A percentile compares a stretch with the other conserved stretches of the same genome.
Evolutionary conservation across 1,284 basidiomycete species (phyloP).

Genomic region (Mycena citricolor): DNA sequence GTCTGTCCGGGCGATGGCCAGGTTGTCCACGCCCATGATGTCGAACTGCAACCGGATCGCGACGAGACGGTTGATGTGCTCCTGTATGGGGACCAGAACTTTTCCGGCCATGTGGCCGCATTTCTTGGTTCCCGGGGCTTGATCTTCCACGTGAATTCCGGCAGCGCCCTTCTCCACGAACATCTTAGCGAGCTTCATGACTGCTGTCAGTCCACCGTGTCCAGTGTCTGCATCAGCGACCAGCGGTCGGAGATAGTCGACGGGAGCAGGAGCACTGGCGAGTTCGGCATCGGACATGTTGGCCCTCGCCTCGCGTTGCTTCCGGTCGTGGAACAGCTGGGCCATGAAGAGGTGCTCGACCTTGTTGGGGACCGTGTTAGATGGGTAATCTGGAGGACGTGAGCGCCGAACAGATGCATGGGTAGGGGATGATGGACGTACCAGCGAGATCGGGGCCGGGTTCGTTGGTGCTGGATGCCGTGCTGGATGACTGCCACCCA

Average conservation of each 20-base stretch:
- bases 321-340: slow-evolving; percentile 86
- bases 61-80: slow-evolving; percentile 79
- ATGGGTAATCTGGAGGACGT: slow-evolving; percentile 73
- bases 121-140: slow-evolving; percentile 83
- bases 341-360: slow-evolving; percentile 88
- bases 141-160: slow-evolving; percentile 82
- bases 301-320: slow-evolving; percentile 78
- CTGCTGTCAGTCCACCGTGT: slow-evolving; percentile 78
- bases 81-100: slow-evolving; percentile 75
- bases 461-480: slow-evolving; percentile 89
- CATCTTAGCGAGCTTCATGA: slow-evolving; percentile 79
- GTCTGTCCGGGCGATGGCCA: slow-evolving; percentile 80
- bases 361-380: slow-evolving; percentile 92
- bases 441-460: slow-evolving; percentile 97
- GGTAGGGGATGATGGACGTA: slow-evolving; percentile 32
- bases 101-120: slow-evolving; percentile 87
- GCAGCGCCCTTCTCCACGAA: slow-evolving; percentile 83
- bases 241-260: slow-evolving; percentile 72
- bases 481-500: slow-evolving; percentile 95
- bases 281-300: slow-evolving; percentile 74
- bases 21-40: slow-evolving; percentile 64
- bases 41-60: slow-evolving; percentile 69
- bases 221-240: slow-evolving; percentile 86
- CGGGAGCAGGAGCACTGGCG: slow-evolving; percentile 51
- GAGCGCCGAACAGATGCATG: slow-evolving; percentile 1